These are phyloP conservation scores for Parachlorella kessleri DNA, from an alignment of 139 green algal species.

Conservation along the genomic window DNA sequence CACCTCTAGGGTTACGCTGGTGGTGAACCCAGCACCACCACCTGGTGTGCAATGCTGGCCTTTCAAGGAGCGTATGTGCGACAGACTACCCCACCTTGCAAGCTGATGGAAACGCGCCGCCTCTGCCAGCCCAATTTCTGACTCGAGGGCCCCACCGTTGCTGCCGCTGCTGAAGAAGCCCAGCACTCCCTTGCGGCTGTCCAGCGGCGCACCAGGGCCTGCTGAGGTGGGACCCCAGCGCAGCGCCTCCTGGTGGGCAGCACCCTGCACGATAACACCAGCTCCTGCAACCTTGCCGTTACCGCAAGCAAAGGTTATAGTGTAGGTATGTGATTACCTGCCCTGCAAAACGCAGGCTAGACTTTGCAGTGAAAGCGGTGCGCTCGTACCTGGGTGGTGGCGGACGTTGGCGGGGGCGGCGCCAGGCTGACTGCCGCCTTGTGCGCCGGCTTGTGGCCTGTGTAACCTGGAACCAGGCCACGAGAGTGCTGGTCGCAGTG, in stretches of 20 bases:
- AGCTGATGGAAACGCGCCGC: constrained; percentile 18
- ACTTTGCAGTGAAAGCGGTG: too few relatives aligned
- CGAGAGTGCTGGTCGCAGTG: constrained; percentile 48
- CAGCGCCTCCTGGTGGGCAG: constrained; percentile 13
- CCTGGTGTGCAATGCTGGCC: too few relatives aligned
- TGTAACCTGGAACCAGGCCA: constrained; percentile 41
- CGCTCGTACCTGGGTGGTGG: constrained; percentile 11
- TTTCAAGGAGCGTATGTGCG: too few relatives aligned
- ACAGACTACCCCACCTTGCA: background rate
- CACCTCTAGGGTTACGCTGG: too few relatives aligned
- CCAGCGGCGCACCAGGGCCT: too few relatives aligned
- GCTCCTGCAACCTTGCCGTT: too few relatives aligned
- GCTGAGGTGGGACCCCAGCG: background rate
- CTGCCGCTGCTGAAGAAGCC: constrained; percentile 32
- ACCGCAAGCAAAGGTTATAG: too few relatives aligned
- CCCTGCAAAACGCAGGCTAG: too few relatives aligned
- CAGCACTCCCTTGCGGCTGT: constrained; percentile 27
- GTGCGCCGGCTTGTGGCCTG: constrained; percentile 26
- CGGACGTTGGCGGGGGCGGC: constrained; percentile 6
- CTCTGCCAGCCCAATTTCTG: constrained; percentile 18
- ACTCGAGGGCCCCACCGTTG: background rate
- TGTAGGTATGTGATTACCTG: too few relatives aligned
- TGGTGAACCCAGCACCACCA: too few relatives aligned
- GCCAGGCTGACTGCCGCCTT: constrained; percentile 17
- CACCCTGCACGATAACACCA: constrained; percentile 8